Conservation (phyloP, 2,329 filamentous ascomycete genomes). For the Ophiostoma tasmaniense region DNA sequence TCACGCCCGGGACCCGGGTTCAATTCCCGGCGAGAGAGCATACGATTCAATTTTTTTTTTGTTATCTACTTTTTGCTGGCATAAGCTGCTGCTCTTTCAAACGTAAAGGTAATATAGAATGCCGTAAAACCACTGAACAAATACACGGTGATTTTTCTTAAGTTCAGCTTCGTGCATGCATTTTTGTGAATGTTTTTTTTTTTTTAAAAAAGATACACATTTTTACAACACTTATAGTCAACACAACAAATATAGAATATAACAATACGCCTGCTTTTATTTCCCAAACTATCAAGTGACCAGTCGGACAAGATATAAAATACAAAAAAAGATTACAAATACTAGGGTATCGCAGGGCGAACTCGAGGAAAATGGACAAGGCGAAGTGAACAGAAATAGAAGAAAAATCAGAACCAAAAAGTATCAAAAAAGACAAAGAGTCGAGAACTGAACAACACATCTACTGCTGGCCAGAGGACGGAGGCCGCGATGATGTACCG, state of each 20-base stretch:
- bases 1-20: slow-evolving; percentile 10
- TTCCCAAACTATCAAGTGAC: background rate
- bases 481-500: background rate
- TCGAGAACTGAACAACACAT: background rate
- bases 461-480: background rate
- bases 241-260: too few relatives aligned
- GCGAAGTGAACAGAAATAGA: background rate
- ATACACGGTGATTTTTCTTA: too few relatives aligned
- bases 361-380: background rate
- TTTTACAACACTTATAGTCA: too few relatives aligned
- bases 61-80: background rate
- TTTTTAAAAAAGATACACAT: too few relatives aligned
- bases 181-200: too few relatives aligned
- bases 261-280: background rate
- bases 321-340: background rate
- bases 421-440: too few relatives aligned
- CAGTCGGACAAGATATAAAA: background rate
- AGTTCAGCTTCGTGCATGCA: too few relatives aligned
- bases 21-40: slow-evolving; percentile 9
- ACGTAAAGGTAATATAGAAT: too few relatives aligned
- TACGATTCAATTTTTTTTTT: background rate
- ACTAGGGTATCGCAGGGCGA: slow-evolving; percentile 2
- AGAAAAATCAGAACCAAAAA: background rate
- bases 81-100: background rate
- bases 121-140: too few relatives aligned